Evolutionary conservation across 495 filamentous ascomycete species (phyloP), one percentile per base, ranked within the genome.

Genomic region (Bacidia rubella): DNA sequence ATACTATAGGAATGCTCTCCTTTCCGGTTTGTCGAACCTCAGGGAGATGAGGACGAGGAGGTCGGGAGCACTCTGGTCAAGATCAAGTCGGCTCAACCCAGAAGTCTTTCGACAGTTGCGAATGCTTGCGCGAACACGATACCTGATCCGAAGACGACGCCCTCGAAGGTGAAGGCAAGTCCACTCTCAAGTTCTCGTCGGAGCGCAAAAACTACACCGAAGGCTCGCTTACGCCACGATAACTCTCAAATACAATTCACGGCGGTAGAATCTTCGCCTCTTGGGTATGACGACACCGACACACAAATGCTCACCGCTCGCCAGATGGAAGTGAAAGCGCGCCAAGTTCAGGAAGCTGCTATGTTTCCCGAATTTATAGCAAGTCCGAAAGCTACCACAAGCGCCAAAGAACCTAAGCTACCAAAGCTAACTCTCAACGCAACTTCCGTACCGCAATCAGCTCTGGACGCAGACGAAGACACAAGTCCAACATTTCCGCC

Each of bases 191-290:
- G 51, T 47, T 40, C 32, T 51, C 19, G 51, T 51, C 41, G 53
- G 48, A 21, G 42, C 26, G 38, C 50, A 50, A 57, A 58, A 20
- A 48, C 47, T 4, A 56, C 55, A 29, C 64, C 69, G 9, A 69
- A 63, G 46, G 58, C 57, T 15, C 74, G 70, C 22, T 66, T 78
- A 24, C 74, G 80, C 24, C 86, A 92, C 59, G 75, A 90, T 57
- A 76, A 90, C 63, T 88, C 86, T 3, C 85, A 90, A 55, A 72
- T 90, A 27, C 71, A 86, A 42, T 92, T 90, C 58, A 76, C 79
- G 4, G 63, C 79, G 0, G 79, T 90, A 46, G 74, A 76, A 11
- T 77, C 80, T 0, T 62, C 60, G n/a, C 57, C 60, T 17, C 49
- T 62, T 3, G 49, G n/a, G 11, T 74, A 80, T 3, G 65, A 66